phyloP scores from a whole-genome alignment of 1,284 basidiomycete genomes.

The Moesziomyces globuligerus region DNA sequence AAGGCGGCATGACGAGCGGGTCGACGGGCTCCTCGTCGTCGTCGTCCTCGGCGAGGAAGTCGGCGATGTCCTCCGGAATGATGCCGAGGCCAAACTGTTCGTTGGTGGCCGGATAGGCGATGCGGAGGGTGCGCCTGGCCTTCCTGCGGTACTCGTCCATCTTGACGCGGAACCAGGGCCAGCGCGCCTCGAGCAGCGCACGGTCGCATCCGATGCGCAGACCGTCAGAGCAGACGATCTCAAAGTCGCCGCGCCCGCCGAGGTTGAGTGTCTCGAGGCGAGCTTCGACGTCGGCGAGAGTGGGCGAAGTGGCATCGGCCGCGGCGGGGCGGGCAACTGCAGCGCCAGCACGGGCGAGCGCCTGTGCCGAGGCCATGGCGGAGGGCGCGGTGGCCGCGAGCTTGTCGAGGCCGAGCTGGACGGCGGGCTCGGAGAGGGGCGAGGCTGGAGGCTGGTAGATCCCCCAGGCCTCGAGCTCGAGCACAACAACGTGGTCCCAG shows the following conservation, averaged over 20 bases:
- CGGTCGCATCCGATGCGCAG: conserved; percentile 83
- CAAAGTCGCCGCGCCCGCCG: conserved; percentile 75
- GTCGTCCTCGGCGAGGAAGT: conserved; percentile 44
- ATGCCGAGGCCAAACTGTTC: conserved; percentile 32
- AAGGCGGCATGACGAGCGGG: conserved; percentile 17
- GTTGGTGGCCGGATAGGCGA: conserved; percentile 18
- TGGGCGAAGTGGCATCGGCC: neutral
- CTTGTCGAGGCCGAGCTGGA: conserved; percentile 56
- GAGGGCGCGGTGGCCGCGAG: conserved; percentile 46
- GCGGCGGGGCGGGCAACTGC: conserved; percentile 1
- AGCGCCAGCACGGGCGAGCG: conserved; percentile 13
- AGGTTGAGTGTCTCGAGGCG: conserved; percentile 20
- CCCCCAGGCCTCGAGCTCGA: conserved; percentile 63
- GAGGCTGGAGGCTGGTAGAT: conserved; percentile 58
- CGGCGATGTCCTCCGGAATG: conserved; percentile 44
- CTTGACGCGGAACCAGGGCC: conserved; percentile 91
- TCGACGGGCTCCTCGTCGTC: conserved; percentile 37
- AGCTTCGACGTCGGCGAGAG: conserved; percentile 2
- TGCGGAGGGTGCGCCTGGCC: conserved; percentile 39
- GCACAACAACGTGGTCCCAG: conserved; percentile 59
- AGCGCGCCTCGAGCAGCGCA: conserved; percentile 82
- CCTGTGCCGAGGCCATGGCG: conserved; percentile 25
- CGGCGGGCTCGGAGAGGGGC: conserved; percentile 36
- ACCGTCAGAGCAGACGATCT: conserved; percentile 89
- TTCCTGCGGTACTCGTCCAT: conserved; percentile 54